Percentiles rank a stretch among this genome's conserved stretches.
Conservation (phyloP, 768 basidiomycete species). For the Boletus coccyginus region DNA sequence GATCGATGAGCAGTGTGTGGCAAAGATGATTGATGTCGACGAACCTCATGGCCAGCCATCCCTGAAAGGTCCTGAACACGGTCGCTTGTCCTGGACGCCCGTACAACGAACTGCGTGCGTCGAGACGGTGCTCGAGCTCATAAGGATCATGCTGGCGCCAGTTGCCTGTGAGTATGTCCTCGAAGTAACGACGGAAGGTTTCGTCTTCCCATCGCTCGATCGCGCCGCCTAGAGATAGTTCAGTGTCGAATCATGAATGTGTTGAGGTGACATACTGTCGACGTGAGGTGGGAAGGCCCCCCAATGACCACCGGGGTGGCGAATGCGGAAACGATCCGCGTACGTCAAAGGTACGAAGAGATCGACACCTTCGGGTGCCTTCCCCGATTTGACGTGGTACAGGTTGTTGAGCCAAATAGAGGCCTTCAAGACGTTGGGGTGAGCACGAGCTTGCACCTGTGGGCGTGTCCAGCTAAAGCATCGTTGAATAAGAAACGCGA, state of each 20-base stretch:
- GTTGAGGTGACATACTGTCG: conserved; percentile 41
- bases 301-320: conserved; percentile 64
- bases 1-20: neutral
- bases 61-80: conserved; percentile 67
- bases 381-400: conserved; percentile 46
- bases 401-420: conserved; percentile 61
- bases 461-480: conserved; percentile 43
- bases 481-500: neutral
- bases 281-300: conserved; percentile 50
- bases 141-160: conserved; percentile 70
- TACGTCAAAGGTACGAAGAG: conserved; percentile 62
- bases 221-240: conserved; percentile 48
- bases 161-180: conserved; percentile 55
- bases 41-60: conserved; percentile 73
- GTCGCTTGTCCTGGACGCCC: conserved; percentile 51
- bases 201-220: conserved; percentile 77
- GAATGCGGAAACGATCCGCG: conserved; percentile 72
- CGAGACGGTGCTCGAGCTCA: conserved; percentile 54
- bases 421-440: conserved; percentile 60
- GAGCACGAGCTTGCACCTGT: conserved; percentile 67
- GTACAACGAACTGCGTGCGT: conserved; percentile 64
- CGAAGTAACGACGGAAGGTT: conserved; percentile 55
- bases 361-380: conserved; percentile 52
- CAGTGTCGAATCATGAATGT: neutral
- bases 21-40: conserved; percentile 2